Base-by-base conservation (phyloP, 108 stramenopile species). In the Nitzschia sp. region DNA sequence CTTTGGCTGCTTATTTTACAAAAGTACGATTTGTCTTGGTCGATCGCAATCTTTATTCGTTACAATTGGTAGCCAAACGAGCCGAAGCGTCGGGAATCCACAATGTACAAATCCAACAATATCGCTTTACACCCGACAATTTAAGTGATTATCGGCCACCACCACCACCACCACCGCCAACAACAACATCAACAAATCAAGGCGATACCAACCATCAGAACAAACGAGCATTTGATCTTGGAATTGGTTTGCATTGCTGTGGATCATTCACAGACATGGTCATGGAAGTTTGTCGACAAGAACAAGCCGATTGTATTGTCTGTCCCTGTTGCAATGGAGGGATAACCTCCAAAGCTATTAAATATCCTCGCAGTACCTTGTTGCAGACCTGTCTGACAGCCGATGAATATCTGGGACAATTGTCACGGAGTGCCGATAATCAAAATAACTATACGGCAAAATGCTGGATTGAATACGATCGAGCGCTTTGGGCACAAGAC, bases 191-290 rank as follows among this genome's bases (percentile, higher is more conserved):
- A 25, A 19, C n/a, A n/a, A n/a, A n/a, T n/a, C n/a, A n/a, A n/a
- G n/a, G n/a, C n/a, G 6, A 8, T 6, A 25, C 1, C 32, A 54
- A 28, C 48, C 26, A 35, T 23, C 13, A 21, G 4, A 51, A 25
- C 23, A 3, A 11, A 17, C 2, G 23, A 19, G 15, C 66, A 18
- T 76, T 76, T 69, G 68, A 76, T 46, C 34, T 76, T 23, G 75
- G 67, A 19, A 68, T 76, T 57, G 75, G 75, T 24, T 46, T 68
- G 28, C 75, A 76, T 63, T 76, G 68, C 25, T 76, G 75, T 47
- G 75, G 75, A 26, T 68, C 67, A 25, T 76, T 76, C 34, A 76
- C 75, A 11, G 75, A 76, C 46, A 76, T 76, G 75, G 75, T 76
- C 21, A 68, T 76, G 75, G 60, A 62, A 32, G 25, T 76, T 35